Percentiles rank a stretch among this genome's conserved stretches.
Evolutionary conservation across 768 basidiomycete genomes (phyloP).

Genomic region (Clavaria fumosa): DNA sequence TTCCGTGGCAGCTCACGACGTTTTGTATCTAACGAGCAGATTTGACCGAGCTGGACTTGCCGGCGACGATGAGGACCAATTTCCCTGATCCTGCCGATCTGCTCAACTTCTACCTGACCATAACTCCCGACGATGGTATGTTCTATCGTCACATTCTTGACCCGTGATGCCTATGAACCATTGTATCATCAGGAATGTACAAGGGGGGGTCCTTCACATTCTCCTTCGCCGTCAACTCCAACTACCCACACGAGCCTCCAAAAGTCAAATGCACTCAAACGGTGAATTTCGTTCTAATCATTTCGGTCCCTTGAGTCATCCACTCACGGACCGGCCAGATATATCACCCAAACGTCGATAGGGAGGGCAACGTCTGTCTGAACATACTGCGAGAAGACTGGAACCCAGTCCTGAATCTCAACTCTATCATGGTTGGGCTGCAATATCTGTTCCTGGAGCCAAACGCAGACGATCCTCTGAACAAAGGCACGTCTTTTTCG

Average conservation of each 20-base stretch:
- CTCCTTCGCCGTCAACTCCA: constrained; percentile 91
- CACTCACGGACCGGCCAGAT: constrained; percentile 39
- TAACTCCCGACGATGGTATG: constrained; percentile 92
- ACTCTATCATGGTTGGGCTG: constrained; percentile 95
- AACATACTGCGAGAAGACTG: constrained; percentile 99
- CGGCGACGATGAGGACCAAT: constrained; percentile 88
- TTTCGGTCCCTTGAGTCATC: background rate
- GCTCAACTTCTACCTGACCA: constrained; percentile 90
- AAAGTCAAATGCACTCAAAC: constrained; percentile 97
- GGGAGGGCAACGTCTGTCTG: constrained; percentile 95
- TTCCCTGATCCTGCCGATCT: constrained; percentile 90
- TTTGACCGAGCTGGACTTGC: constrained; percentile 90
- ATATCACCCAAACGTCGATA: constrained; percentile 97
- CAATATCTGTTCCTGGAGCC: constrained; percentile 98
- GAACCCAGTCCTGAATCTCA: constrained; percentile 97
- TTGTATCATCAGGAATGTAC: constrained; percentile 70
- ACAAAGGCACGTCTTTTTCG: constrained; percentile 86
- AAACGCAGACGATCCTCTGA: constrained; percentile 95
- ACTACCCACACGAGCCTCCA: constrained; percentile 98
- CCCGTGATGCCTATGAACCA: constrained; percentile 2
- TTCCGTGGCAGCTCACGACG: constrained; percentile 4
- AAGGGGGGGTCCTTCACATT: constrained; percentile 88
- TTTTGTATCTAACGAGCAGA: constrained; percentile 37
- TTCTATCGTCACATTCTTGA: constrained; percentile 4
- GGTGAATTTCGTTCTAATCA: constrained; percentile 28